phyloP scores from a whole-genome alignment of 192 early-diverging fungal species.

The Coemansia sp. region DNA sequence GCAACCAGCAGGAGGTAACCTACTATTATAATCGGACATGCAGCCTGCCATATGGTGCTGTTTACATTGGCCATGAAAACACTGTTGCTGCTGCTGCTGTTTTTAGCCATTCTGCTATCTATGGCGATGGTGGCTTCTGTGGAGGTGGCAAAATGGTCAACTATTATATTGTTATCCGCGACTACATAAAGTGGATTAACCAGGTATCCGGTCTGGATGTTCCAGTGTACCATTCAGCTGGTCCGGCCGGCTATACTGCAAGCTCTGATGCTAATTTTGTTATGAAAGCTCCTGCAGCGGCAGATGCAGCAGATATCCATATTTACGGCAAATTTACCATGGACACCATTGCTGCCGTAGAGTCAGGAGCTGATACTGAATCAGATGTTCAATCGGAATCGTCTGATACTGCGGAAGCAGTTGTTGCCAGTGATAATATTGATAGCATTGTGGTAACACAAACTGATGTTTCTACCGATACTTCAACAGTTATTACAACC shows the following conservation, averaged over 20 bases:
- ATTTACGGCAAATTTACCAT: slow-evolving; percentile 1
- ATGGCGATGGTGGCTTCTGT: slow-evolving; percentile 14
- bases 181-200: slow-evolving; percentile 30
- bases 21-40: background rate
- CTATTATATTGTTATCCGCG: slow-evolving; percentile 30
- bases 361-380: background rate
- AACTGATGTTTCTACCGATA: background rate
- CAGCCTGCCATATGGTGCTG: slow-evolving; percentile 13
- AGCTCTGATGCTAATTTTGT: background rate
- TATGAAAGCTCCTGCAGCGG: background rate
- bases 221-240: background rate
- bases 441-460: background rate
- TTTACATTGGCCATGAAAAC: slow-evolving; percentile 4
- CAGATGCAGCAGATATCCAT: background rate
- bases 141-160: slow-evolving; percentile 4
- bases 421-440: background rate
- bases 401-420: background rate
- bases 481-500: background rate
- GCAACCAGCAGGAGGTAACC: slow-evolving; percentile 6
- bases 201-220: background rate
- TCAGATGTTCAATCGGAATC: background rate
- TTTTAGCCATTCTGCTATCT: slow-evolving; percentile 18
- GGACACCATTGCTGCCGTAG: background rate
- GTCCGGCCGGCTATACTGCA: background rate
- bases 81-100: slow-evolving; percentile 11